Evolutionary conservation across 1,284 basidiomycete genomes (phyloP).

Genomic region (Cutaneotrichosporon sp.): DNA sequence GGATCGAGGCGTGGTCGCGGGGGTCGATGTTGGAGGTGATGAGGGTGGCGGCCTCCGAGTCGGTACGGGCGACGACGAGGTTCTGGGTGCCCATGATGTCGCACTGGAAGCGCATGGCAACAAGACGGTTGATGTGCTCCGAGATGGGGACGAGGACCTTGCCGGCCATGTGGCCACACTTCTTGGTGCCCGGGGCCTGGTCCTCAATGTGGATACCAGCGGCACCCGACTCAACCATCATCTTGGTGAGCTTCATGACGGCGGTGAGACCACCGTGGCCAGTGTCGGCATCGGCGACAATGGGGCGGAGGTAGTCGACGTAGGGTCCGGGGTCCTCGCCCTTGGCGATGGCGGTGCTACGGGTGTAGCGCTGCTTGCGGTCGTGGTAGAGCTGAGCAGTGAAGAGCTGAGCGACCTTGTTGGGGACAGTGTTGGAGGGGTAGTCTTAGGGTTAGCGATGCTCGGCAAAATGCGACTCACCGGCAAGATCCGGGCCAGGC

Average conservation of each 20-base stretch:
- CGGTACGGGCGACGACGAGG: constrained; percentile 72
- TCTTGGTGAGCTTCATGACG: constrained; percentile 89
- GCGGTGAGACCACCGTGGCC: constrained; percentile 73
- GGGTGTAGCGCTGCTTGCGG: constrained; percentile 67
- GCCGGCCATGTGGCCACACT: constrained; percentile 72
- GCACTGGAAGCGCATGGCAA: constrained; percentile 74
- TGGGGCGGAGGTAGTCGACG: constrained; percentile 87
- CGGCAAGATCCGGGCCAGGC: constrained; percentile 93
- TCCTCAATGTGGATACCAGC: constrained; percentile 76
- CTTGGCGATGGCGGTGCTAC: constrained; percentile 46
- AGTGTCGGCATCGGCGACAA: constrained; percentile 92
- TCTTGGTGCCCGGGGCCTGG: constrained; percentile 62
- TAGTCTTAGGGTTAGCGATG: constrained; percentile 54
- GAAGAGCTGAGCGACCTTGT: constrained; percentile 66
- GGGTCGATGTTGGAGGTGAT: constrained; percentile 96
- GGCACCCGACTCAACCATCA: constrained; percentile 75
- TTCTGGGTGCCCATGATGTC: constrained; percentile 79
- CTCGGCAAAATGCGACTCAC: constrained; percentile 11
- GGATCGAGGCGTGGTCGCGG: constrained; percentile 94
- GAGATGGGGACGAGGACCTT: constrained; percentile 66
- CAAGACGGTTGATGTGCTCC: constrained; percentile 76
- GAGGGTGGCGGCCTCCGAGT: constrained; percentile 89
- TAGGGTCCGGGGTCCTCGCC: constrained; percentile 57
- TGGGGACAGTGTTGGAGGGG: constrained; percentile 65
- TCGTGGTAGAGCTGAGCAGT: constrained; percentile 66